These are phyloP conservation scores for Rubia yunnanensis DNA, from an alignment of 257 asterid genomes.

Conservation along the genomic window DNA sequence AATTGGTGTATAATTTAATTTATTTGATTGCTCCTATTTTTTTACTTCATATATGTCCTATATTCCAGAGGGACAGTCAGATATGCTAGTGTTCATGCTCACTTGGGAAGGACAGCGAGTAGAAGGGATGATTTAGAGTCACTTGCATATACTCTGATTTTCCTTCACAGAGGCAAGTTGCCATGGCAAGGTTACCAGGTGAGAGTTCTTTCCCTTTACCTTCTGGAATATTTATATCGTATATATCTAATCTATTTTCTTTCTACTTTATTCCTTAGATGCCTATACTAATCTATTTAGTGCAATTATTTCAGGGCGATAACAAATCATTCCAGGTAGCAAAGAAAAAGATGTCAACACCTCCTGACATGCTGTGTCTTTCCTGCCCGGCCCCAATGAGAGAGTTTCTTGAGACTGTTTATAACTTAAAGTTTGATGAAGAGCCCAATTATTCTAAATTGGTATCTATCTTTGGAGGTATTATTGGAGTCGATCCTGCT, in stretches of 20 bases:
- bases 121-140: slow-evolving; percentile 48
- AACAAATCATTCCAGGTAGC: slow-evolving; percentile 41
- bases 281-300: background rate
- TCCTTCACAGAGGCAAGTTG: slow-evolving; percentile 40
- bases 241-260: background rate
- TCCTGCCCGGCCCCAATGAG: slow-evolving; percentile 37
- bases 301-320: slow-evolving; percentile 28
- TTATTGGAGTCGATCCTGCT: slow-evolving; percentile 38
- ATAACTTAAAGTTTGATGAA: slow-evolving; percentile 40
- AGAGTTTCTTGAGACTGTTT: slow-evolving; percentile 34
- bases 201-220: slow-evolving; percentile 5
- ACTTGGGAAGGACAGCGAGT: slow-evolving; percentile 48
- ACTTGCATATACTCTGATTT: slow-evolving; percentile 39
- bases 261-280: background rate
- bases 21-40: background rate
- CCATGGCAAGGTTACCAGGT: slow-evolving; percentile 55
- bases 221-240: background rate
- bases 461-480: slow-evolving; percentile 35
- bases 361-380: slow-evolving; percentile 39
- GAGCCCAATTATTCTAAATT: slow-evolving; percentile 41
- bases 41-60: background rate
- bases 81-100: slow-evolving; percentile 49
- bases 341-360: slow-evolving; percentile 38
- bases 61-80: slow-evolving; percentile 38
- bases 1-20: background rate